These are phyloP conservation scores for Arxiozyma bovina DNA, from an alignment of 1,139 yeast species.

Conservation along the genomic window DNA sequence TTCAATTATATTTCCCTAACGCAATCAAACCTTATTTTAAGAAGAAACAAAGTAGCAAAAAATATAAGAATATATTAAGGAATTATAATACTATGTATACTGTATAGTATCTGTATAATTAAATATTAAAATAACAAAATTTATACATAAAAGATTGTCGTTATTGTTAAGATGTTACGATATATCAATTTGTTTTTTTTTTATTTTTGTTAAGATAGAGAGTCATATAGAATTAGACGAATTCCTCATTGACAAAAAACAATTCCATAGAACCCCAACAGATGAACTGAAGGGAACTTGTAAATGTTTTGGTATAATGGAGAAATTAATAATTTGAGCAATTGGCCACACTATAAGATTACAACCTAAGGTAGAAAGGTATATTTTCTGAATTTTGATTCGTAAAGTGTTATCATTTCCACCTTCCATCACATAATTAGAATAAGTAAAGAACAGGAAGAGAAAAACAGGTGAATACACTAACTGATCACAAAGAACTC, in stretches of 20 bases:
- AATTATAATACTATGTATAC: slow-evolving; percentile 7
- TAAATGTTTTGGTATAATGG: slow-evolving; percentile 64
- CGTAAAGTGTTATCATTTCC: slow-evolving; percentile 61
- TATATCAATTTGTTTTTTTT: neutral
- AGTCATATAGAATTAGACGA: slow-evolving; percentile 17
- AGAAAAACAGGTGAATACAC: slow-evolving; percentile 82
- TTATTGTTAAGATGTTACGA: neutral
- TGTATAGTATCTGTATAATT: slow-evolving; percentile 6
- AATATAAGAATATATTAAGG: slow-evolving; percentile 31
- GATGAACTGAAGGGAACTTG: slow-evolving; percentile 92
- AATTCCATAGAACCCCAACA: slow-evolving; percentile 87
- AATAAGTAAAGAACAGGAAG: slow-evolving; percentile 72
- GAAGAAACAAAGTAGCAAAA: slow-evolving; percentile 33
- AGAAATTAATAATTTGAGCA: slow-evolving; percentile 82
- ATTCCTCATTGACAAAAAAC: slow-evolving; percentile 74
- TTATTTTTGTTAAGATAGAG: neutral
- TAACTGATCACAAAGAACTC: slow-evolving; percentile 84
- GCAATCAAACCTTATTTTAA: slow-evolving; percentile 28
- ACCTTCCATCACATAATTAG: slow-evolving; percentile 70
- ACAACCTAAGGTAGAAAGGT: slow-evolving; percentile 65
- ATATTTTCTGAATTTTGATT: slow-evolving; percentile 53
- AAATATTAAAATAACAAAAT: neutral
- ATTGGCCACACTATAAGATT: slow-evolving; percentile 92
- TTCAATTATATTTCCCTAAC: slow-evolving; percentile 31
- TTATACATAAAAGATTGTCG: neutral